phyloP scores from a whole-genome alignment of 2,329 filamentous ascomycete species.

The Monosporascus sp. region DNA sequence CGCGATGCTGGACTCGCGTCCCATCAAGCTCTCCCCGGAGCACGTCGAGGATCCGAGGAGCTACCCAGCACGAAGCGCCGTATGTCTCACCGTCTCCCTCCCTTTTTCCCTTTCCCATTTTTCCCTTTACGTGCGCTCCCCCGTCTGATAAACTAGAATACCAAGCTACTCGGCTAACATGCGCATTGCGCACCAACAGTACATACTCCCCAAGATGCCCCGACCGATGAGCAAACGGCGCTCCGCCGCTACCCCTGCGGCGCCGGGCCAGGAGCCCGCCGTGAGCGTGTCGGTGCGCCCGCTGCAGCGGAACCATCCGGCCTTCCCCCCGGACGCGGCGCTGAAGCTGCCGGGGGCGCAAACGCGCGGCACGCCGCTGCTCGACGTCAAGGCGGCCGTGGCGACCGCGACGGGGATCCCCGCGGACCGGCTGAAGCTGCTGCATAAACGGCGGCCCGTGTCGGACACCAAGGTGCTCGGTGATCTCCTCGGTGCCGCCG shows the following conservation, averaged over 20 bases:
- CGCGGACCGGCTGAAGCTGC: conserved; percentile 75
- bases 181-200: conserved; percentile 38
- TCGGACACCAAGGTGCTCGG: conserved; percentile 70
- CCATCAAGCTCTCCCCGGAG: conserved; percentile 77
- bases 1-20: conserved; percentile 68
- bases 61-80: conserved; percentile 71
- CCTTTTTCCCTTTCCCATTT: conserved; percentile 5
- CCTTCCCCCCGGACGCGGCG: conserved; percentile 39
- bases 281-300: conserved; percentile 64
- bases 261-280: conserved; percentile 48
- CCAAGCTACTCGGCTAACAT: background rate
- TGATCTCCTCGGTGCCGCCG: conserved; percentile 55
- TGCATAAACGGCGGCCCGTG: conserved; percentile 84
- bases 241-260: conserved; percentile 29
- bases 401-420: conserved; percentile 57
- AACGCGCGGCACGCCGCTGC: conserved; percentile 64
- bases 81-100: conserved; percentile 38
- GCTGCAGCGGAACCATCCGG: conserved; percentile 67
- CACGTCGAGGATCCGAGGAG: conserved; percentile 81
- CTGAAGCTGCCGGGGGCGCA: conserved; percentile 55
- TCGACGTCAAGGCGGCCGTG: conserved; percentile 71
- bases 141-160: conserved; percentile 1
- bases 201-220: conserved; percentile 65
- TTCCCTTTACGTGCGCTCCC: background rate
- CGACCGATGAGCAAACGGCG: conserved; percentile 46